Percentiles rank a stretch among this genome's conserved stretches.
These are phyloP conservation scores for Rhytidhysteron rufulum DNA, from an alignment of 2,329 filamentous ascomycete genomes.

Conservation along the genomic window DNA sequence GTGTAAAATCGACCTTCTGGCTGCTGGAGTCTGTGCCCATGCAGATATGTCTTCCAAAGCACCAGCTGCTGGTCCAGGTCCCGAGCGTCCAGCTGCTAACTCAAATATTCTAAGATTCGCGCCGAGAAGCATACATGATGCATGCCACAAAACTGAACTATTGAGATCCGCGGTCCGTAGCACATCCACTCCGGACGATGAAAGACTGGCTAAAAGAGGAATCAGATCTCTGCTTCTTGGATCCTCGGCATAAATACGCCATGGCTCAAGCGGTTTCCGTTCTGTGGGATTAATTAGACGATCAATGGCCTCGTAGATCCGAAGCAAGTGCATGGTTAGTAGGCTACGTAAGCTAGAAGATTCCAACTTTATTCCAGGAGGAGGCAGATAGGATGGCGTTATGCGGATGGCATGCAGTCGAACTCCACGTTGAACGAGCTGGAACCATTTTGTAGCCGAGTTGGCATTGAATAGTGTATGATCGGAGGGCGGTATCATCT, in stretches of 20 bases:
- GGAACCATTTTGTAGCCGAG: constrained; percentile 28
- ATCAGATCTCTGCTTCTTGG: constrained; percentile 40
- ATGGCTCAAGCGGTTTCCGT: constrained; percentile 27
- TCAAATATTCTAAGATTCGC: constrained; percentile 53
- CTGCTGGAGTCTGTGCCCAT: constrained; percentile 50
- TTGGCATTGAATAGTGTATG: constrained; percentile 45
- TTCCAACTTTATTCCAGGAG: constrained; percentile 28
- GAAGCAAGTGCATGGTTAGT: constrained; percentile 28
- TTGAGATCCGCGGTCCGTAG: constrained; percentile 47
- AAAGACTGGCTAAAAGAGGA: constrained; percentile 33
- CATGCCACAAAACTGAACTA: constrained; percentile 50
- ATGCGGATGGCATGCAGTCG: constrained; percentile 27
- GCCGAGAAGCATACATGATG: constrained; percentile 50
- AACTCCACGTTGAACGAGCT: constrained; percentile 25
- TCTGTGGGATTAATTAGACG: constrained; percentile 23
- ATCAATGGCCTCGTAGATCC: constrained; percentile 32
- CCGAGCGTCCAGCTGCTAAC: constrained; percentile 48
- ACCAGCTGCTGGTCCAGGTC: constrained; percentile 44
- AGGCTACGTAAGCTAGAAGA: constrained; percentile 25
- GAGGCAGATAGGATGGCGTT: constrained; percentile 30
- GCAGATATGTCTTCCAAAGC: constrained; percentile 49
- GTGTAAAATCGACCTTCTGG: constrained; percentile 49
- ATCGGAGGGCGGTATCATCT: constrained; percentile 44
- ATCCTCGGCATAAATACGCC: constrained; percentile 47
- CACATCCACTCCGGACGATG: constrained; percentile 39